phyloP scores from a whole-genome alignment of 768 basidiomycete species.

The Sporobolomyces roseus region DNA sequence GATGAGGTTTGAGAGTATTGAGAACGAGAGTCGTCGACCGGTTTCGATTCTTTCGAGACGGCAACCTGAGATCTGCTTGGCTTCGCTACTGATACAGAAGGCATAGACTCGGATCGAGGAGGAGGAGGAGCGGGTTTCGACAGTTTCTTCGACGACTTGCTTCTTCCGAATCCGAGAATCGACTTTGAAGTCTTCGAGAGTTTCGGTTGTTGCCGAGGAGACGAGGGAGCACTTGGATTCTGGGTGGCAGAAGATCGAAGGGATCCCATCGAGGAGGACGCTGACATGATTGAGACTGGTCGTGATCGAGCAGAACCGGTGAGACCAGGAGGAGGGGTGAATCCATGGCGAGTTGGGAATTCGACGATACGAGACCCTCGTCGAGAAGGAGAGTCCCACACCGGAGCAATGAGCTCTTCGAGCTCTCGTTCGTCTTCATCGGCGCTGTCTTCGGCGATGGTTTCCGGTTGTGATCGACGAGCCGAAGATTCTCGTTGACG shows the following conservation, averaged over 20 bases:
- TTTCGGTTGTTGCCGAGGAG: neutral
- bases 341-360: neutral
- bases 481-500: neutral
- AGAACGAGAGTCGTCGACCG: neutral
- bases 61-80: too few relatives aligned
- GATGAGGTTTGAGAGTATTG: neutral
- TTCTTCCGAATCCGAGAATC: constrained; percentile 9
- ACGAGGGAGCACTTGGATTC: neutral
- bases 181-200: constrained; percentile 6
- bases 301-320: neutral
- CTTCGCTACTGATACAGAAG: too few relatives aligned
- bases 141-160: constrained; percentile 2
- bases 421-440: constrained; percentile 18
- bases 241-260: neutral
- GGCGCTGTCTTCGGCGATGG: constrained; percentile 2
- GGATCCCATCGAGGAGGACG: neutral
- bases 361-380: neutral
- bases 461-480: neutral
- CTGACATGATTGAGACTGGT: constrained; percentile 4
- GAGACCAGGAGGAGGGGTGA: constrained; percentile 15
- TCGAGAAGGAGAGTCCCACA: neutral
- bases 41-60: neutral
- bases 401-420: constrained; percentile 7
- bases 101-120: too few relatives aligned
- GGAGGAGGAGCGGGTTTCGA: neutral